Base-by-base conservation (phyloP, 1,284 basidiomycete genomes). In the Cutaneotrichosporon daszewskae region DNA sequence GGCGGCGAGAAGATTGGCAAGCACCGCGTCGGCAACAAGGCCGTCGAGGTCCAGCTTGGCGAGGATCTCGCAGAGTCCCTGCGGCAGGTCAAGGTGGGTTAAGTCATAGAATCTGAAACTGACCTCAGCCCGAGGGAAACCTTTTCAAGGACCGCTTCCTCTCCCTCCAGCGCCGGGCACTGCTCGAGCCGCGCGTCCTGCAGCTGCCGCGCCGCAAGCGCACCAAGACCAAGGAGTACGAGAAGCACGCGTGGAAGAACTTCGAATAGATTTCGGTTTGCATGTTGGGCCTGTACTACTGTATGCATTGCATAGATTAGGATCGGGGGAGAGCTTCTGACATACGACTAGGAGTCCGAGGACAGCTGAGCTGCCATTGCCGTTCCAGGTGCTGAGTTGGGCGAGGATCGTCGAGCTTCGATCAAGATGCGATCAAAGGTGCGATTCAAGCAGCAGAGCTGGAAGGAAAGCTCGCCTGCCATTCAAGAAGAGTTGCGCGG, bases 21-120 rank as follows among this genome's bases (percentile, higher is more conserved):
- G 68, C 80, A 88, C 59, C 75, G 77, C 34, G 84, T 95, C 0
- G 80, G 79, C 2, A 79, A 81, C 54, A 76, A 74, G 7, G 74
- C 78, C 19, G 76, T 91, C 8, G 83, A 85, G 37, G 90, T 96
- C 13, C 92, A 96, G 69, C 77, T 94, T 0, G 87, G 87, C 5
- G 91, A 96, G 55, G 90, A 97, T 61, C 71, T 97, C 29, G 84
- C 80, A 46, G 94, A 97, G 69, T 88, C 77, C 59, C 69, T 97
- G 55, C 74, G 92, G 37, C 83, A 77, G 39, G 72, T 98, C 57
- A 90, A 90, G 79, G 87, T 87, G 48, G 25, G 76, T 67, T 8
- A 2, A 5, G 22, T 23, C 5, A 14, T 27, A 7, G 7, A 7
- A 11, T 5, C 24, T n/a, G 5, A 11, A 16, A 27, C 20, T 28